Evolutionary conservation across 2,329 filamentous ascomycete species (phyloP), one percentile per base, ranked within the genome.

Genomic region (Daldinia sp.): DNA sequence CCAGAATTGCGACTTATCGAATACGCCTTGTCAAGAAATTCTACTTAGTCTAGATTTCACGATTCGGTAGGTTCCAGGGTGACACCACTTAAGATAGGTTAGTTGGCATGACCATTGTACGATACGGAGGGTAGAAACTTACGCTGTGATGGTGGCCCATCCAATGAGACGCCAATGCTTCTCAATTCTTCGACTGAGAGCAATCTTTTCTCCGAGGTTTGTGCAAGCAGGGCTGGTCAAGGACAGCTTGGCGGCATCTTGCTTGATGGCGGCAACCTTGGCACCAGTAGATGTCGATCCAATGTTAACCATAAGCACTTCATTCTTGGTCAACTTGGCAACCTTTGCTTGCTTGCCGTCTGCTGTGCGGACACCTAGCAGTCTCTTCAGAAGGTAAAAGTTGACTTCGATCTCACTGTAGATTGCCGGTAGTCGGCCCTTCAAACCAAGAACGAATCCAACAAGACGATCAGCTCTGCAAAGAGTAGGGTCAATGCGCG

Each of bases 291-390:
- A 96, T 8, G 94, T 98, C 34, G 93, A 97, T 66, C 95, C 95
- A 77, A 99, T 99, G 85, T 99, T 99, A 70, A 99, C 95, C 95
- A 99, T 98, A 80, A 99, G 90, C 74, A 98, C 93, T 80, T 99
- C 95, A 81, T 97, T 97, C 89, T 98, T 99, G 60, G 93, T 85
- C 69, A 99, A 85, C 84, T 99, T 99, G 73, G 94, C 93, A 70
- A 99, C 95, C 90, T 99, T 99, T 75, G 94, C 94, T 82, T 98
- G 95, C 85, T 99, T 99, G 77, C 95, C 95, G 72, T 99, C 95
- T 67, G 94, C 93, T 47, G 95, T 97, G 83, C 96, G 94, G 74
- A 99, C 95, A 88, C 95, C 95, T 59, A 99, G 87, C 66, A 99
- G 85, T 73, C 95, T 88, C 73, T 94, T 91, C 67, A 99, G 90